Evolutionary conservation across 306 rosid genomes (phyloP), one percentile per base, ranked within the genome.

Genomic region (Corylus avellana): DNA sequence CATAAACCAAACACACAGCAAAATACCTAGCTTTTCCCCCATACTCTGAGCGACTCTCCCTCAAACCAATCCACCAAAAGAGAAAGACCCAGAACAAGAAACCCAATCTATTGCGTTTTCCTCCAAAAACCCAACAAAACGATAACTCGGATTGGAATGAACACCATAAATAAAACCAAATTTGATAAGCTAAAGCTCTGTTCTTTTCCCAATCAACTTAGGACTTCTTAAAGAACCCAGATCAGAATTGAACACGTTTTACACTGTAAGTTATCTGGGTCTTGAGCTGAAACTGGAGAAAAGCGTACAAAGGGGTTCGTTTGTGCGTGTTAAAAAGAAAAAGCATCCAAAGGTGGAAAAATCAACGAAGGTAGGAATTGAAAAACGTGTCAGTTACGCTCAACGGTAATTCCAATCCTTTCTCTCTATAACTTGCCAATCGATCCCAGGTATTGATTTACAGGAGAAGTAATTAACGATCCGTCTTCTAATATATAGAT

Each of bases 1-100:
- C 85, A 90, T 58, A 81, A 83, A 73, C 87, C 85, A 92, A 73
- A 89, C 72, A 72, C 82, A 77, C 14, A 83, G 51, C 68, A 86
- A 80, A 83, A 88, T 1, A 73, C 81, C 78, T 12, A 88, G 37
- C 81, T 81, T 87, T 78, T 17, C 81, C 56, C 72, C 85, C 98
- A 90, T 83, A 42, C 55, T 66, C 59, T 83, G 72, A 53, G 48
- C 42, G 62, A 14, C 56, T 66, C 78, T 51, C 73, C 76, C 76
- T 47, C 64, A 61, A 29, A 39, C 68, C 20, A 37, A 35, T 44
- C 35, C 20, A 22, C 27, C 69, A 14, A 81, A 72, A 53, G 22
- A 72, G 75, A 78, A 70, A 55, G 76, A 81, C 71, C 77, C 80
- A 56, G 77, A 81, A 83, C 79, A 70, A 57, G 22, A 54, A 68